Conservation (phyloP, 2,329 filamentous ascomycete genomes). For the Hansfordia pulvinata region DNA sequence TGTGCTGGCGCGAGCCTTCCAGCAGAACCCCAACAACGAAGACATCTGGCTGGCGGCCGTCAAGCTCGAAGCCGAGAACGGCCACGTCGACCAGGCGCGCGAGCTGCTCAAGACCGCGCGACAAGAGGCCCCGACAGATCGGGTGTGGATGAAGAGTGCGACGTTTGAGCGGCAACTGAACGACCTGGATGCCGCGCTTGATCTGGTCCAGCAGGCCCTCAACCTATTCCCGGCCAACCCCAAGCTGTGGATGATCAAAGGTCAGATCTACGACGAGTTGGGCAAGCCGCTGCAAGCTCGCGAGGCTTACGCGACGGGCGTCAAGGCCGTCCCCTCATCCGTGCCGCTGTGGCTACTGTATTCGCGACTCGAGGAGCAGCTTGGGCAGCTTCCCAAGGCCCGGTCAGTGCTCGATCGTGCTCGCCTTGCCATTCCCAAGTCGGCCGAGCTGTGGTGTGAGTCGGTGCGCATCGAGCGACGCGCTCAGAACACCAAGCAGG, state of each 20-base stretch:
- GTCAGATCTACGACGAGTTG: slow-evolving; percentile 85
- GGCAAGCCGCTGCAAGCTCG: slow-evolving; percentile 72
- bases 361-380: slow-evolving; percentile 72
- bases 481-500: slow-evolving; percentile 69
- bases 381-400: slow-evolving; percentile 77
- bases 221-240: slow-evolving; percentile 73
- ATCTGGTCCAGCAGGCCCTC: slow-evolving; percentile 76
- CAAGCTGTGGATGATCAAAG: slow-evolving; percentile 98
- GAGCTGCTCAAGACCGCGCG: slow-evolving; percentile 72
- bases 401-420: slow-evolving; percentile 88
- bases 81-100: slow-evolving; percentile 68
- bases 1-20: slow-evolving; percentile 81
- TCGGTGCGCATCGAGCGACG: slow-evolving; percentile 87
- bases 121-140: slow-evolving; percentile 81
- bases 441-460: slow-evolving; percentile 76
- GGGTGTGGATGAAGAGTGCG: slow-evolving; percentile 94
- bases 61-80: slow-evolving; percentile 86
- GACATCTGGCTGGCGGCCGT: slow-evolving; percentile 96
- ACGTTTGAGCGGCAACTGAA: slow-evolving; percentile 81
- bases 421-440: slow-evolving; percentile 75
- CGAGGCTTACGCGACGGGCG: slow-evolving; percentile 80
- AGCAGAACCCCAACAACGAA: slow-evolving; percentile 91
- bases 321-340: slow-evolving; percentile 72
- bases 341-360: slow-evolving; percentile 85
- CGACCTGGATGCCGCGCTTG: slow-evolving; percentile 67